Conservation (phyloP, 2,329 filamentous ascomycete species). For the Cladosporium sp. region DNA sequence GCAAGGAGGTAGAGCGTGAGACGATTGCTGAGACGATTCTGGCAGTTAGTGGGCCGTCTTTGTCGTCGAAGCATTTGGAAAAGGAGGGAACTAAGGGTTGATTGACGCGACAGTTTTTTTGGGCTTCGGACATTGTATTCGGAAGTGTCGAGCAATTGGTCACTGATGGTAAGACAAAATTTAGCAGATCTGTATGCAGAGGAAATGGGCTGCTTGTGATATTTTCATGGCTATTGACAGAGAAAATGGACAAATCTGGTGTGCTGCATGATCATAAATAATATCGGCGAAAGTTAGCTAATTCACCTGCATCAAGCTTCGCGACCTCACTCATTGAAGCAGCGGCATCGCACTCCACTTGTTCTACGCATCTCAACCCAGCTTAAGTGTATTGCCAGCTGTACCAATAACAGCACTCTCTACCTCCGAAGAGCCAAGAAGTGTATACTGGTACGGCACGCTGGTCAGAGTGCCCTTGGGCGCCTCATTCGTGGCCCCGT, state of each 20-base stretch:
- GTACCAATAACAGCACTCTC: constrained; percentile 38
- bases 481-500: constrained; percentile 31
- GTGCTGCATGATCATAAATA: no score
- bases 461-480: constrained; percentile 30
- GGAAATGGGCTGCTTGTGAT: no score
- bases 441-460: constrained; percentile 33
- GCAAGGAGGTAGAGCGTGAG: background rate
- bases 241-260: no score
- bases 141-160: no score
- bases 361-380: constrained; percentile 16
- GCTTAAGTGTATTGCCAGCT: constrained; percentile 36
- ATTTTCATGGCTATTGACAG: no score
- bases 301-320: no score
- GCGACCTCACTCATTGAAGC: no score
- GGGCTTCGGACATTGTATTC: no score
- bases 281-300: no score
- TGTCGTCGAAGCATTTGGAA: background rate
- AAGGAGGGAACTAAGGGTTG: background rate
- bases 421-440: constrained; percentile 32
- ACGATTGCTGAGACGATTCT: background rate
- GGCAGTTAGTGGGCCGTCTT: background rate
- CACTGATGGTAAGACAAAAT: no score
- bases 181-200: no score
- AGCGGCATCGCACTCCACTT: no score
- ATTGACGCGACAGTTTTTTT: background rate